Percentiles rank a stretch among this genome's conserved stretches.
These are phyloP conservation scores for Crucihimalaya himalaica DNA, from an alignment of 345 rosid species.

Conservation along the genomic window DNA sequence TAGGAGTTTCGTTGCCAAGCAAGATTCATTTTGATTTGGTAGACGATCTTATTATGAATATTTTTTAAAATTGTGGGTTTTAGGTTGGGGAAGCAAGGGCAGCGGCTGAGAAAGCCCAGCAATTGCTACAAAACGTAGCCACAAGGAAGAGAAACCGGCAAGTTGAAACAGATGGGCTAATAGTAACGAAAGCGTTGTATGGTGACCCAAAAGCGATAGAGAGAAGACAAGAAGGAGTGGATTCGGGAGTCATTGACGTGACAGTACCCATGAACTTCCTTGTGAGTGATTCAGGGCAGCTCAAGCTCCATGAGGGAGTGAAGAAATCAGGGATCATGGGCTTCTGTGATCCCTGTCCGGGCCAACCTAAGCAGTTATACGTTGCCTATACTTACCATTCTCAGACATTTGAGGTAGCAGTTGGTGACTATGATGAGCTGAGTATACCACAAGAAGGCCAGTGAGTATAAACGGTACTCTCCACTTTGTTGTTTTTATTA, in stretches of 20 bases:
- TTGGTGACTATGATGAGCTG: slow-evolving; percentile 73
- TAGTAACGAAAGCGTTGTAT: slow-evolving; percentile 73
- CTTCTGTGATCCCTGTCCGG: slow-evolving; percentile 93
- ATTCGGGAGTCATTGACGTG: slow-evolving; percentile 70
- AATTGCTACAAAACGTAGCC: slow-evolving; percentile 72
- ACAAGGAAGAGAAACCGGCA: slow-evolving; percentile 77
- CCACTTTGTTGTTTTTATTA: slow-evolving; percentile 21
- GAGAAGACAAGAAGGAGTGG: slow-evolving; percentile 47
- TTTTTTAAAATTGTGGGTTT: neutral
- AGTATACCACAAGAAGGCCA: slow-evolving; percentile 64
- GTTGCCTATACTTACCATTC: slow-evolving; percentile 67
- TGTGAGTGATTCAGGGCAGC: slow-evolving; percentile 74
- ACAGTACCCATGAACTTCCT: slow-evolving; percentile 89
- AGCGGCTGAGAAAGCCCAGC: slow-evolving; percentile 83
- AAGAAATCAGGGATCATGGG: slow-evolving; percentile 98
- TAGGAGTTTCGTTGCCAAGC: neutral
- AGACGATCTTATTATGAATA: neutral
- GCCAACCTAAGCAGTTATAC: slow-evolving; percentile 69
- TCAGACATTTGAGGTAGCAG: slow-evolving; percentile 54
- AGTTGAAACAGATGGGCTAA: slow-evolving; percentile 65
- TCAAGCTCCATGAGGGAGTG: slow-evolving; percentile 93
- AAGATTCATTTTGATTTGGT: neutral
- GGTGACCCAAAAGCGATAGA: slow-evolving; percentile 65
- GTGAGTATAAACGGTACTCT: slow-evolving; percentile 41
- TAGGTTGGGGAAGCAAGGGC: slow-evolving; percentile 79